These are phyloP conservation scores for Paecilomyces fulvus DNA, from an alignment of 2,329 filamentous ascomycete species.

Conservation along the genomic window DNA sequence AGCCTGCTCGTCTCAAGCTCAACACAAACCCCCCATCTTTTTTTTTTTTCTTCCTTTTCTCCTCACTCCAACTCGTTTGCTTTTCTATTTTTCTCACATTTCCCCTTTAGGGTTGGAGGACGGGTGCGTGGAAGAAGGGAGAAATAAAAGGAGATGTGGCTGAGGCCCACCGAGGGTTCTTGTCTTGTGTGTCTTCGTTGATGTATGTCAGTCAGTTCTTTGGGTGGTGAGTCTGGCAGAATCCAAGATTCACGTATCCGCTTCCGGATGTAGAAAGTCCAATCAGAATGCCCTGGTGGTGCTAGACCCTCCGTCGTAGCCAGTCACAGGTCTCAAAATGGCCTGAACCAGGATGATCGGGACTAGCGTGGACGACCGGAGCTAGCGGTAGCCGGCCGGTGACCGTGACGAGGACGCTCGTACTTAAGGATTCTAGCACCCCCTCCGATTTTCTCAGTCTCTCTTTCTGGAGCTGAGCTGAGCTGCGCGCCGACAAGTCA, in stretches of 20 bases:
- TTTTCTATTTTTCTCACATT: background rate
- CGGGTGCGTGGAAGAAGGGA: background rate
- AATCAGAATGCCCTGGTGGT: slow-evolving; percentile 14
- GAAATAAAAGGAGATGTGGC: slow-evolving; percentile 3
- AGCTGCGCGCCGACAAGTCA: slow-evolving; percentile 11
- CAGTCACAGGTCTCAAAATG: slow-evolving; percentile 23
- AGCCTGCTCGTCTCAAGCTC: background rate
- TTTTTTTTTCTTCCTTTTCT: background rate
- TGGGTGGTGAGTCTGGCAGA: background rate
- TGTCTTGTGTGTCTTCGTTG: background rate
- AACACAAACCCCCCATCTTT: background rate
- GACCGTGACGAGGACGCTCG: slow-evolving; percentile 25
- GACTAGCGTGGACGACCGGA: slow-evolving; percentile 26
- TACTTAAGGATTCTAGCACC: slow-evolving; percentile 37
- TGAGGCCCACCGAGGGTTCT: slow-evolving; percentile 7
- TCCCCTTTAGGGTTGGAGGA: background rate
- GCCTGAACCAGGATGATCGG: slow-evolving; percentile 24
- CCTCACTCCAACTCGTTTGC: background rate
- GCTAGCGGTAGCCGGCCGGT: slow-evolving; percentile 27
- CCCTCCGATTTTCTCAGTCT: slow-evolving; percentile 29
- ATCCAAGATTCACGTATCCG: slow-evolving; percentile 9
- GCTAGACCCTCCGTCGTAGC: slow-evolving; percentile 17
- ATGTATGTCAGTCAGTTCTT: background rate
- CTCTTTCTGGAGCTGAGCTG: slow-evolving; percentile 28
- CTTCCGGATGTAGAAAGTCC: slow-evolving; percentile 12